Conservation (phyloP, 2,329 filamentous ascomycete species). For the Zymoseptoria tritici region DNA sequence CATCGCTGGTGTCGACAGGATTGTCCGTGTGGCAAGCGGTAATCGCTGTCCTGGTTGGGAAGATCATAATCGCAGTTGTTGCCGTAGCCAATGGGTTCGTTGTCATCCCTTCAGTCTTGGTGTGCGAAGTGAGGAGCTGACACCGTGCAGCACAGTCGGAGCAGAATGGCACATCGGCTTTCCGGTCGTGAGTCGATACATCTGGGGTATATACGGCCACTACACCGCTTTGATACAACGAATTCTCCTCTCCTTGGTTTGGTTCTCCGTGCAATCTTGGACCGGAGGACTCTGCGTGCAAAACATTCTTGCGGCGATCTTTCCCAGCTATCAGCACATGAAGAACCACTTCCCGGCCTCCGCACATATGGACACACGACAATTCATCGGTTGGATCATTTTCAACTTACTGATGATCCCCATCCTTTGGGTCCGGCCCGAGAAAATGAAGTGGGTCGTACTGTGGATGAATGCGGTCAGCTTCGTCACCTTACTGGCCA, state of each 20-base stretch:
- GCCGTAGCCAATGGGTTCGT: conserved; percentile 49
- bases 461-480: conserved; percentile 37
- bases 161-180: conserved; percentile 48
- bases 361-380: conserved; percentile 40
- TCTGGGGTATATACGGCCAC: conserved; percentile 51
- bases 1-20: conserved; percentile 33
- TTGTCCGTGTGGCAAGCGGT: conserved; percentile 38
- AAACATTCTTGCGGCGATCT: conserved; percentile 49
- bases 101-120: no score
- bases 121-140: no score
- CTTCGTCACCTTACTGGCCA: conserved; percentile 41
- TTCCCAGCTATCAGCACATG: conserved; percentile 49
- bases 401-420: conserved; percentile 42
- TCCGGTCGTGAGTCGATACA: conserved; percentile 47
- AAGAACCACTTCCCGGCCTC: conserved; percentile 44
- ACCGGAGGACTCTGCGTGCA: conserved; percentile 51
- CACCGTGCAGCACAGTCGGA: conserved; percentile 33
- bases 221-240: conserved; percentile 49
- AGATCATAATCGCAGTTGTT: conserved; percentile 47
- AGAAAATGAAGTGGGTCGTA: conserved; percentile 35
- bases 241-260: conserved; percentile 40
- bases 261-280: conserved; percentile 56
- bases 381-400: conserved; percentile 39
- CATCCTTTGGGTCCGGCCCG: conserved; percentile 38
- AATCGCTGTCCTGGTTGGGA: conserved; percentile 35